Evolutionary conservation across 202 grass and related monocot genomes (phyloP).

Genomic region (Sporobolus alterniflorus): DNA sequence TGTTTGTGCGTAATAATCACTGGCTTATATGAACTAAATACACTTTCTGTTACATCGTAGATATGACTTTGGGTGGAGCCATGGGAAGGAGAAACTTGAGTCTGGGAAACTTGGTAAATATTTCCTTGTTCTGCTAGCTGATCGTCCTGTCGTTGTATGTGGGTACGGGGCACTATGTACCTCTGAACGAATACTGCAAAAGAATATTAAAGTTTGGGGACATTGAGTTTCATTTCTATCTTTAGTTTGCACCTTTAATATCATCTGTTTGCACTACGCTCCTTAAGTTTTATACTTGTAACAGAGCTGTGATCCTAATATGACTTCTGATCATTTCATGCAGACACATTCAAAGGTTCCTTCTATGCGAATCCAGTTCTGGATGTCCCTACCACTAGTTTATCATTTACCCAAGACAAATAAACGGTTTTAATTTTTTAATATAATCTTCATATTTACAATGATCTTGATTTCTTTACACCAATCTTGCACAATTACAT

Average conservation of each 20-base stretch:
- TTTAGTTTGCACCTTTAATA: no score
- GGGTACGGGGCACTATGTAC: background rate
- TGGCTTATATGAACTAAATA: background rate
- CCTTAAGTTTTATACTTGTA: background rate
- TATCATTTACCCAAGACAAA: background rate
- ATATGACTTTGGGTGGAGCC: constrained; percentile 97
- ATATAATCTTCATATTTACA: background rate
- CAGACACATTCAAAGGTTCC: constrained; percentile 96
- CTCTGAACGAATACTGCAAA: background rate
- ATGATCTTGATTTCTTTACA: no score
- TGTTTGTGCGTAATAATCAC: background rate
- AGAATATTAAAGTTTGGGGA: background rate
- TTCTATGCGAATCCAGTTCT: constrained; percentile 95
- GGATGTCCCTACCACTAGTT: constrained; percentile 66
- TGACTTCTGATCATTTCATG: constrained; percentile 20
- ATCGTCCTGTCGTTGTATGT: background rate
- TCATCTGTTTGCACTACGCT: background rate
- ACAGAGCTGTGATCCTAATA: background rate
- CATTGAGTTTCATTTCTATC: no score
- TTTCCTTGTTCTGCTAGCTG: background rate
- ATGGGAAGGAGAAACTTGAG: constrained; percentile 92
- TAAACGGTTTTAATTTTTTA: background rate
- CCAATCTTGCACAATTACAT: background rate
- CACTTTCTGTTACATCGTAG: constrained; percentile 19
- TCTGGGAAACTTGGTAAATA: constrained; percentile 82